Evolutionary conservation across 2,329 filamentous ascomycete species (phyloP).

Genomic region (Cercospora brassicicola): DNA sequence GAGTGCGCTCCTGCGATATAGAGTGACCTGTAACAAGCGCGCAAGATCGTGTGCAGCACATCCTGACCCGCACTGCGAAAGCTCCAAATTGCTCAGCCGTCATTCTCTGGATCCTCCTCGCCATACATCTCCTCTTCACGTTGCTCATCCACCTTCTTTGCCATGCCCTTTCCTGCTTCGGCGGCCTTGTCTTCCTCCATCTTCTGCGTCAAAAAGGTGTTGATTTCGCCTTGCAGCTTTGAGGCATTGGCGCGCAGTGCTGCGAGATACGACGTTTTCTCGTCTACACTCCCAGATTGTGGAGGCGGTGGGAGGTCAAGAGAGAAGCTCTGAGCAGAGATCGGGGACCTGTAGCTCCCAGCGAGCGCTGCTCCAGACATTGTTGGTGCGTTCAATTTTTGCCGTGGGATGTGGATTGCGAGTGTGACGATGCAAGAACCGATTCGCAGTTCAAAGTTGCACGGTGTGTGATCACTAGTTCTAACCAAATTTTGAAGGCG

Average conservation of each 20-base stretch:
- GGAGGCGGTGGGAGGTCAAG: slow-evolving; percentile 25
- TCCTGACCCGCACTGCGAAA: not conserved
- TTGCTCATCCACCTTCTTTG: slow-evolving; percentile 37
- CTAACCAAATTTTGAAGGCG: not conserved
- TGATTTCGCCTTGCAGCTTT: slow-evolving; percentile 65
- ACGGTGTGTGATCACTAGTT: not conserved
- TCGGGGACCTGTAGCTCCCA: slow-evolving; percentile 34
- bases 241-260: slow-evolving; percentile 59
- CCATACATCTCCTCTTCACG: slow-evolving; percentile 73
- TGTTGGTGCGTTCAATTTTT: not conserved
- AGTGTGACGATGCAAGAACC: not conserved
- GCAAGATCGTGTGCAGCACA: not conserved
- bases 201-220: slow-evolving; percentile 67
- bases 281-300: slow-evolving; percentile 35
- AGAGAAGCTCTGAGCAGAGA: slow-evolving; percentile 29
- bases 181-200: slow-evolving; percentile 71
- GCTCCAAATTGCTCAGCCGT: slow-evolving; percentile 21
- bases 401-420: not conserved
- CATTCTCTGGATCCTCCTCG: slow-evolving; percentile 71
- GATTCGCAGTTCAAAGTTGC: not conserved
- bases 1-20: not conserved
- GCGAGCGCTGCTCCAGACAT: slow-evolving; percentile 3
- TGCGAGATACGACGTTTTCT: slow-evolving; percentile 61
- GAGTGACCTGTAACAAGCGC: not conserved
- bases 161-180: slow-evolving; percentile 37